Percentiles rank a stretch among this genome's conserved stretches.
Conservation (phyloP, 1,139 yeast species). For the Kazachstania sp. region DNA sequence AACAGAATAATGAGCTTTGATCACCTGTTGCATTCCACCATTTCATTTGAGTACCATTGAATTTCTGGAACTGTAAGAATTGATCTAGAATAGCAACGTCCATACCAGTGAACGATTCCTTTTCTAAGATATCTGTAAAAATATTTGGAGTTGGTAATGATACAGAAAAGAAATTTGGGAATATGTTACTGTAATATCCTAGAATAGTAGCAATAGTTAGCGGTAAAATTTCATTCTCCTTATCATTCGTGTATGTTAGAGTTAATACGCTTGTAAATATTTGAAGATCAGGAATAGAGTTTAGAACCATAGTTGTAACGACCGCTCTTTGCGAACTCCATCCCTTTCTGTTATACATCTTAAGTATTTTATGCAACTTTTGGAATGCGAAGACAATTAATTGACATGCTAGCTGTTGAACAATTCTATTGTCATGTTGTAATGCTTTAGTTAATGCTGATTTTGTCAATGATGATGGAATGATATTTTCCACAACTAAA, state of each 20-base stretch:
- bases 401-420: conserved; percentile 60
- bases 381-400: conserved; percentile 46
- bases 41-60: conserved; percentile 38
- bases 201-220: conserved; percentile 32
- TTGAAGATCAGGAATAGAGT: conserved; percentile 44
- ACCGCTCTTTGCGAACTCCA: conserved; percentile 36
- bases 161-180: conserved; percentile 29
- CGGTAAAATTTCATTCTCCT: conserved; percentile 35
- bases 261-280: conserved; percentile 34
- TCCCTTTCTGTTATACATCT: conserved; percentile 34
- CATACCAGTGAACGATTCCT: conserved; percentile 35
- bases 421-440: conserved; percentile 44
- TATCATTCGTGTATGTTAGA: conserved; percentile 31
- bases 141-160: conserved; percentile 30
- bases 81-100: conserved; percentile 49
- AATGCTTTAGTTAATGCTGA: conserved; percentile 52
- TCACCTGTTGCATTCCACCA: conserved; percentile 53
- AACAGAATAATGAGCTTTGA: conserved; percentile 49
- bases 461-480: conserved; percentile 62
- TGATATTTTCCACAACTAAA: conserved; percentile 44
- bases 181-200: conserved; percentile 29
- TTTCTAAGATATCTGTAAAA: conserved; percentile 30
- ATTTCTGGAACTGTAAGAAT: conserved; percentile 34
- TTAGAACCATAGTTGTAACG: conserved; percentile 33
- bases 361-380: conserved; percentile 40